Conservation (phyloP, 78 protist species). For the Neovahlkampfia damariscottae region DNA sequence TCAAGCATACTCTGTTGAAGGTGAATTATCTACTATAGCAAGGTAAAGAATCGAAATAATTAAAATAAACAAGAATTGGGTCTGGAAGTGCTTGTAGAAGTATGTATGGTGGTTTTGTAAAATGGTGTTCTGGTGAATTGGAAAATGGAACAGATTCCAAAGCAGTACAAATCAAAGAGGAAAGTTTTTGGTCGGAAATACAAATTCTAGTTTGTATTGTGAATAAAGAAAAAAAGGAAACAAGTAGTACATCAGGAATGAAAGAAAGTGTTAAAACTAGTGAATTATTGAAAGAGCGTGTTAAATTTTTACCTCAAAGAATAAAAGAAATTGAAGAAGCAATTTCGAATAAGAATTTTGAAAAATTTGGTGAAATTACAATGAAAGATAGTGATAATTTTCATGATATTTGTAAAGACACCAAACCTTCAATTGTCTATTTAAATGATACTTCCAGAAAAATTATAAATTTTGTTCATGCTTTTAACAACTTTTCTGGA, state of each 20-base stretch:
- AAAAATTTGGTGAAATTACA: conserved; percentile 63
- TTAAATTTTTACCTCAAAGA: conserved; percentile 37
- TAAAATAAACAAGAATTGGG: conserved; percentile 57
- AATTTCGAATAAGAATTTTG: conserved; percentile 57
- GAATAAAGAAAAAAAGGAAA: conserved; percentile 72
- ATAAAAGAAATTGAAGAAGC: conserved; percentile 56
- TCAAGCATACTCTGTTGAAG: conserved; percentile 12
- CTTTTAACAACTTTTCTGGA: conserved; percentile 32
- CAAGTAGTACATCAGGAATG: conserved; percentile 90
- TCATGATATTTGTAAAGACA: conserved; percentile 76
- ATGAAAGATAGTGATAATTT: conserved; percentile 80
- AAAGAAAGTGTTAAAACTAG: conserved; percentile 60
- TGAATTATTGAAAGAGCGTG: conserved; percentile 40
- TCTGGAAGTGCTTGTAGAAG: conserved; percentile 94
- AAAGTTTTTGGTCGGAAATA: conserved; percentile 85
- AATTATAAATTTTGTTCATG: conserved; percentile 46
- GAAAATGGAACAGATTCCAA: conserved; percentile 54
- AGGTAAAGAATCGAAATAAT: too few species aligned
- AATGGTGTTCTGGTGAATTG: conserved; percentile 76
- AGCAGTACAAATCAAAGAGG: conserved; percentile 19
- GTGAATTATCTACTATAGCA: conserved; percentile 58
- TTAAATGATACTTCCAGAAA: conserved; percentile 62
- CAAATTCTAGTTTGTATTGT: conserved; percentile 70
- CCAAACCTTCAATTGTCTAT: conserved; percentile 89
- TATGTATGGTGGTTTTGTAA: conserved; percentile 91